Evolutionary conservation across 352 stramenopile genomes (phyloP).

Genomic region (Globisporangium uncinulatum): DNA sequence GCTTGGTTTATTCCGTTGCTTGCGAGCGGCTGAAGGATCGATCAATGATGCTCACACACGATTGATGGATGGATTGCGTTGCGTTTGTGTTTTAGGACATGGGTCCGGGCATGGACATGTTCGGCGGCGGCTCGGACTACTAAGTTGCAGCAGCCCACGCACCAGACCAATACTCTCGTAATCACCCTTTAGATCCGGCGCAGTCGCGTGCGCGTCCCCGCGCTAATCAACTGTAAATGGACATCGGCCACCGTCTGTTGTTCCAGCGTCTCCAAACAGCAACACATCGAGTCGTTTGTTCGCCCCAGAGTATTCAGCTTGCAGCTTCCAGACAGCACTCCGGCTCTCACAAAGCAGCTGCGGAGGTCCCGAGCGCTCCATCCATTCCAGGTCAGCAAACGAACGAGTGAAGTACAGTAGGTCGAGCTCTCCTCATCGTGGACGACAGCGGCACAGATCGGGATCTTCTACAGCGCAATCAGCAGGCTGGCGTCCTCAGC

Average conservation of each 20-base stretch:
- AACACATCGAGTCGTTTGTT: neutral
- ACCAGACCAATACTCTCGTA: too few species aligned
- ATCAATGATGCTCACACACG: neutral
- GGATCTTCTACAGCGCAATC: too few species aligned
- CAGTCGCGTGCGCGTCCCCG: slow-evolving; percentile 20
- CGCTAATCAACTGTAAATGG: slow-evolving; percentile 47
- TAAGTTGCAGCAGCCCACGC: slow-evolving; percentile 20
- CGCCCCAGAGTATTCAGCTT: too few species aligned
- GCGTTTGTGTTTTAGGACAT: slow-evolving; percentile 24
- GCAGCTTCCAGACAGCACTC: too few species aligned
- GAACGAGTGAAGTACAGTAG: too few species aligned
- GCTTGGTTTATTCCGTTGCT: neutral
- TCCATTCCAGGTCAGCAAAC: too few species aligned
- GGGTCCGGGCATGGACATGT: slow-evolving; percentile 70
- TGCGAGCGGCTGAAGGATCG: neutral
- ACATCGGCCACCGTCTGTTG: slow-evolving; percentile 32
- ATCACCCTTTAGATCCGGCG: slow-evolving; percentile 15
- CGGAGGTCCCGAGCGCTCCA: too few species aligned
- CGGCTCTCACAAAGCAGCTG: too few species aligned
- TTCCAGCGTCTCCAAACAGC: slow-evolving; percentile 20
- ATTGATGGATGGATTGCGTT: neutral
- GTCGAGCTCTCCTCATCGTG: too few species aligned
- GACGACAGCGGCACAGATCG: too few species aligned
- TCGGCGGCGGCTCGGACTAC: slow-evolving; percentile 57
- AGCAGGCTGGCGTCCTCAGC: too few species aligned